phyloP scores from a whole-genome alignment of 441 rosid species.

The Corymbia calophylla region DNA sequence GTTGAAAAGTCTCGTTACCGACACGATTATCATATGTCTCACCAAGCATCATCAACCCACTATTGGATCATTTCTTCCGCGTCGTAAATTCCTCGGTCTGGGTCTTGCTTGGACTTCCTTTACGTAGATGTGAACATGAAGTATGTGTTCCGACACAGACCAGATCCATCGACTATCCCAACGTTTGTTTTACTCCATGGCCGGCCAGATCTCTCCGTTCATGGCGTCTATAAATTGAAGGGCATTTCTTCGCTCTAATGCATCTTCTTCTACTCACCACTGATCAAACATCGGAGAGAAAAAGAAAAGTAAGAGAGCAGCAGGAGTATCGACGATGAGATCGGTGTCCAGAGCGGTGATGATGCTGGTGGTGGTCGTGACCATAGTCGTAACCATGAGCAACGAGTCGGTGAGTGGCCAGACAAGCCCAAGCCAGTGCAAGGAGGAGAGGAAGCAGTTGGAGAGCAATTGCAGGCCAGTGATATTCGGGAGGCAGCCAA shows the following conservation, averaged over 20 bases:
- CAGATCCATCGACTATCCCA: neutral
- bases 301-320: neutral
- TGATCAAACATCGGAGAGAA: neutral
- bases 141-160: neutral
- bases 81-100: neutral
- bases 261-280: neutral
- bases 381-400: neutral
- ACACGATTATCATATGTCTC: neutral
- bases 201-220: neutral
- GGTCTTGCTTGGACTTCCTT: neutral
- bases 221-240: neutral
- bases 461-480: neutral
- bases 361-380: neutral
- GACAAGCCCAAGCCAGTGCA: neutral
- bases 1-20: neutral
- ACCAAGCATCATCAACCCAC: neutral
- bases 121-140: neutral
- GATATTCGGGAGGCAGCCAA: neutral
- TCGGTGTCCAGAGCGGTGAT: neutral
- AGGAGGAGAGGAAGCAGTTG: neutral
- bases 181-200: neutral
- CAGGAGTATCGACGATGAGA: neutral
- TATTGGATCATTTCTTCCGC: neutral
- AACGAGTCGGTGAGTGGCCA: neutral
- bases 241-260: neutral